Evolutionary conservation across 1,284 basidiomycete genomes (phyloP), one percentile per base, ranked within the genome.

Genomic region (Rhodotorula sp.): DNA sequence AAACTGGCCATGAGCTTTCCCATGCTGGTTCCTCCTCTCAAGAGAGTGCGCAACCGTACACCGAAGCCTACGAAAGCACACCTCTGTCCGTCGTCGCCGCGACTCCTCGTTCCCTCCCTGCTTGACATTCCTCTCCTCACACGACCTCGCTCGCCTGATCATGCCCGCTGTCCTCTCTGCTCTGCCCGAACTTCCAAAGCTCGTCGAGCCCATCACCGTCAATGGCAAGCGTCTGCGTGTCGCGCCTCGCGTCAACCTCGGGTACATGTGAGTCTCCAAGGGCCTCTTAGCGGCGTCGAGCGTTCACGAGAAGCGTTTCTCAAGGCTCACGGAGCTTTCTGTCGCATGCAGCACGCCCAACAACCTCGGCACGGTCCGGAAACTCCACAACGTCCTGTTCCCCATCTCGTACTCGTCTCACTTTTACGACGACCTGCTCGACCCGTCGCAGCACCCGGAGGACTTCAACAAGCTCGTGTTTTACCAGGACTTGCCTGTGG

Each of bases 401-500:
- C 73, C 76, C 15, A 71, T 77, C 48, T 36, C 64, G 30, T 77
- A 76, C 73, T 64, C 68, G 10, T 66, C 75, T 48, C 64, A 62
- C n/a, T 77, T 76, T 72, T 77, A 74, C 74, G 57, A 67, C 39
- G 68, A 71, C 13, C 64, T 76, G 10, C 64, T 74, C 47, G 52
- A 69, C 54, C 62, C 32, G 17, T 29, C 54, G 34, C 44, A 65
- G 34, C 64, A 73, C 57, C 72, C 76, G 10, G 76, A 77, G 59
- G 71, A 75, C 29, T 76, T 73, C 60, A 70, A 67, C 62, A 73
- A 75, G 57, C 72, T 75, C 53, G 78, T 78, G 34, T 78, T 79
- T 48, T 81, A 80, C 77, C 81, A 81, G 66, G 81, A 82, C 62
- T 75, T 81, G 24, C 78, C 81, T 19, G 81, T 81, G 27, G 80